Evolutionary conservation across 495 filamentous ascomycete species (phyloP).

Genomic region (Aspergillus panamensis): DNA sequence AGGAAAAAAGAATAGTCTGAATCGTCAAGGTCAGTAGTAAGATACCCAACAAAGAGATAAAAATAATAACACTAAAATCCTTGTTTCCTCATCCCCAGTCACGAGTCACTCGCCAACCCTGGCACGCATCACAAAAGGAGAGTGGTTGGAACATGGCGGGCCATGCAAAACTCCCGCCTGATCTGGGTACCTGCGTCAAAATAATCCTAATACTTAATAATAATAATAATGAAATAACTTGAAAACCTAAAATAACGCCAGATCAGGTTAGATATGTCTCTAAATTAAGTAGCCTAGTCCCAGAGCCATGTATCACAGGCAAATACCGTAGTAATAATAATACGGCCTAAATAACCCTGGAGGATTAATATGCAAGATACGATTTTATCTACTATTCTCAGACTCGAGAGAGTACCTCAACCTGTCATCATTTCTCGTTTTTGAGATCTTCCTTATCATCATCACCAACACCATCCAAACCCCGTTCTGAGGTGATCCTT

Average conservation of each 20-base stretch:
- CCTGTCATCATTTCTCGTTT: no score
- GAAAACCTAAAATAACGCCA: neutral
- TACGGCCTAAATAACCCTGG: neutral
- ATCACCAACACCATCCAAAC: neutral
- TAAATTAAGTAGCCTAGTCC: neutral
- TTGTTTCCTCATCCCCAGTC: neutral
- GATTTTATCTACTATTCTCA: no score
- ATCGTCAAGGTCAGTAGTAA: neutral
- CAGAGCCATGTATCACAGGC: no score
- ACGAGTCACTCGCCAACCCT: neutral
- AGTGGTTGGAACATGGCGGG: neutral
- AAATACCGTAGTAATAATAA: no score
- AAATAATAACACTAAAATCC: neutral
- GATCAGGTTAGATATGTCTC: neutral
- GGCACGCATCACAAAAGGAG: neutral
- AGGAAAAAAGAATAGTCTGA: neutral
- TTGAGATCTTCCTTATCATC: neutral
- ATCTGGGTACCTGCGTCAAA: slow-evolving; percentile 18
- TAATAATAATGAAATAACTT: neutral
- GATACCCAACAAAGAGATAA: neutral
- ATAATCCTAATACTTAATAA: neutral
- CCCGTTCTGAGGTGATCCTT: neutral
- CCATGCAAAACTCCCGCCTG: slow-evolving; percentile 3
- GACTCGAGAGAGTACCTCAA: no score
- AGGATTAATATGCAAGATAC: neutral